A percentile compares a stretch with the other conserved stretches of the same genome.
phyloP scores from a whole-genome alignment of 176 grass and related monocot species.

The Eragrostis nindensis region DNA sequence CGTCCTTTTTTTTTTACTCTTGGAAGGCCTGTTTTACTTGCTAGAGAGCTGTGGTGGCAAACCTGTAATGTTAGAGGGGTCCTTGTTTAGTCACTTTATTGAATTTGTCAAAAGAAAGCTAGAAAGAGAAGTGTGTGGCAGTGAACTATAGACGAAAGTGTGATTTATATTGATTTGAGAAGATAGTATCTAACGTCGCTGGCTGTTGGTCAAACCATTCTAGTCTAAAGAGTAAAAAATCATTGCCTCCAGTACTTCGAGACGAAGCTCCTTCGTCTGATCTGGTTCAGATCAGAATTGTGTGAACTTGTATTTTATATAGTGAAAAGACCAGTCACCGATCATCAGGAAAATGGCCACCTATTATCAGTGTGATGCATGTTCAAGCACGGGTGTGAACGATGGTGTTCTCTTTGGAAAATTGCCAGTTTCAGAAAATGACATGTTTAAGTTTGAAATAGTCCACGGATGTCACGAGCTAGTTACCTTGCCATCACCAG shows the following conservation, averaged over 20 bases:
- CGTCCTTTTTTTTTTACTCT: slow-evolving; percentile 49
- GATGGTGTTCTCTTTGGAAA: too few species aligned
- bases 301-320: neutral
- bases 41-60: neutral
- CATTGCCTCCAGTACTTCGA: neutral
- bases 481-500: too few species aligned
- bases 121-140: neutral
- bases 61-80: slow-evolving; percentile 38
- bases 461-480: too few species aligned
- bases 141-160: slow-evolving; percentile 20
- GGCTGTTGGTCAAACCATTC: slow-evolving; percentile 25
- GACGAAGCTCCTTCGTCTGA: neutral
- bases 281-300: neutral
- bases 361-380: too few species aligned
- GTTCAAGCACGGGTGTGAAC: too few species aligned
- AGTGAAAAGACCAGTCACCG: too few species aligned
- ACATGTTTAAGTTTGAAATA: too few species aligned
- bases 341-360: neutral
- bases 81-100: slow-evolving; percentile 2
- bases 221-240: neutral
- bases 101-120: slow-evolving; percentile 19
- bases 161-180: slow-evolving; percentile 40
- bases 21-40: slow-evolving; percentile 36
- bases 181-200: slow-evolving; percentile 18
- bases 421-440: too few species aligned